Evolutionary conservation across 2,329 filamentous ascomycete genomes (phyloP).

Genomic region (Verticillium klebahnii): DNA sequence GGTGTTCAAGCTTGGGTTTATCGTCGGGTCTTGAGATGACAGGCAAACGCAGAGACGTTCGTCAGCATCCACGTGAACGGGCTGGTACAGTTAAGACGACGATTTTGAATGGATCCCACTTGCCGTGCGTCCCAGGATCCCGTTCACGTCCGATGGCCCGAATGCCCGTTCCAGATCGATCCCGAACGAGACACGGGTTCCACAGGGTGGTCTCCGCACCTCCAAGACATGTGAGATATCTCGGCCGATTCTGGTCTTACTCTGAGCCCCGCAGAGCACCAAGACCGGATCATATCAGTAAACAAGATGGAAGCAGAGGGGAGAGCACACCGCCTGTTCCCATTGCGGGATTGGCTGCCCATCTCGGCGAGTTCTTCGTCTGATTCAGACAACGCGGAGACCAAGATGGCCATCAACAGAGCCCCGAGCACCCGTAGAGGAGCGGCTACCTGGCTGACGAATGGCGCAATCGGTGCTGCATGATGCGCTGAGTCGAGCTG

Average conservation of each 20-base stretch:
- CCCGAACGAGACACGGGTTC: background rate
- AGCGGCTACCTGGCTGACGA: background rate
- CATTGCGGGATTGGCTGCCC: background rate
- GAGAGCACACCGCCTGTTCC: background rate
- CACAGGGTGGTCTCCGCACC: slow-evolving; percentile 5
- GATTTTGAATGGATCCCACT: slow-evolving; percentile 12
- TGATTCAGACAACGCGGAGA: background rate
- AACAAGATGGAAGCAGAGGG: background rate
- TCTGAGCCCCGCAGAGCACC: background rate
- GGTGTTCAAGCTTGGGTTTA: slow-evolving; percentile 16
- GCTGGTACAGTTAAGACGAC: slow-evolving; percentile 5
- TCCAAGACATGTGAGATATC: slow-evolving; percentile 15
- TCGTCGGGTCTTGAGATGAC: slow-evolving; percentile 12
- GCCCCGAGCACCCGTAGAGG: background rate
- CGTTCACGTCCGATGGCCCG: slow-evolving; percentile 9
- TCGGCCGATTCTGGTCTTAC: slow-evolving; percentile 3
- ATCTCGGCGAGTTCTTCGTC: background rate
- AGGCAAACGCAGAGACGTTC: slow-evolving; percentile 17
- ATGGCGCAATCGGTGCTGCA: no score
- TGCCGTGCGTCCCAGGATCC: slow-evolving; percentile 6
- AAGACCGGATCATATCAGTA: background rate
- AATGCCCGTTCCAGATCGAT: slow-evolving; percentile 4
- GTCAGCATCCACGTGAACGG: slow-evolving; percentile 12
- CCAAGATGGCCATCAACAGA: background rate
- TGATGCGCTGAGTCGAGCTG: no score